Evolutionary conservation across 2,329 filamentous ascomycete genomes (phyloP), one percentile per base, ranked within the genome.

Genomic region (Sporothrix schenckii): DNA sequence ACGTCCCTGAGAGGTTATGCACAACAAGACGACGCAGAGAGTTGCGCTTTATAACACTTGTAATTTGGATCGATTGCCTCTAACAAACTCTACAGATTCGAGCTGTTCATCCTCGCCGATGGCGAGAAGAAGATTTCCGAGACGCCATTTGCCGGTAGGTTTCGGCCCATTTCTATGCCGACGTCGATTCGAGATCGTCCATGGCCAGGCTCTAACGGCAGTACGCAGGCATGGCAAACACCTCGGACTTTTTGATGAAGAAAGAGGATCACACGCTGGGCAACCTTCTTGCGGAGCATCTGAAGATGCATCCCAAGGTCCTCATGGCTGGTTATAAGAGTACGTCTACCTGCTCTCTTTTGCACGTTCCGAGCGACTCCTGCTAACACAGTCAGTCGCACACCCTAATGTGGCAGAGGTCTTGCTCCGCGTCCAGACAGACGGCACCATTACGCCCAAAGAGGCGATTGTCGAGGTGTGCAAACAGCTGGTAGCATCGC

Each of bases 241-340:
- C 92, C n/a, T 92, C 93, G 11, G 92, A 97, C 81, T 99, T 99
- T 83, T 89, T 92, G 71, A 89, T 99, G 81, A 92, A 93, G 81
- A 98, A 97, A 81, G 95, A 99, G 80, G 95, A 99, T 76, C 94
- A 97, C 82, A 97, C 94, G 0, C 87, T 99, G 34, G 95, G 91
- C 76, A 97, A 99, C 80, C 86, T 99, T 70, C 86, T 99, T 70
- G 88, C 91, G 63, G 90, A 92, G 77, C 92, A 94, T 76, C 90
- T 99, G 70, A 89, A 95, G 82, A 89, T 92, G 79, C 91, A 92
- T 76, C 87, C 89, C 21, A 90, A 96, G 78, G 91, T 99, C 76
- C 84, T 91, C 76, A 97, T 98, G 85, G 90, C 94, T 72, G 95
- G 91, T 14, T 99, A 99, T 85, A 96, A 96, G 81, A 88, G 91